Evolutionary conservation across 2,329 filamentous ascomycete species (phyloP), one percentile per base, ranked within the genome.

Genomic region (Stagonosporopsis tanaceti): DNA sequence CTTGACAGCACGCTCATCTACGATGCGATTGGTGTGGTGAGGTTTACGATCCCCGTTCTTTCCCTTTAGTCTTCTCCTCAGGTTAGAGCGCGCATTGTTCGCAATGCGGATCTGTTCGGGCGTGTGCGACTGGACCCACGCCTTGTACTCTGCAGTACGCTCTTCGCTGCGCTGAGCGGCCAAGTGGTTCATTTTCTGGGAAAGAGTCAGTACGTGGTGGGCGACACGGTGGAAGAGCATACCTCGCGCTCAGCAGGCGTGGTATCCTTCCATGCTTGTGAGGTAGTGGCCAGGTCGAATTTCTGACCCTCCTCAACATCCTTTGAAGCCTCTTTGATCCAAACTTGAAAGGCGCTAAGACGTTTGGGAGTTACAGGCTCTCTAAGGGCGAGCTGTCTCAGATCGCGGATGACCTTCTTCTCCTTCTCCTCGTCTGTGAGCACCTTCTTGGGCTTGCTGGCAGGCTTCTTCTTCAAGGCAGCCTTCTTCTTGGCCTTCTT

Each of bases 21-120:
- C 59, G 50, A 89, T 79, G 52, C 57, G 60, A 5, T 2, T 6
- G 14, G 62, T 64, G 45, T 68, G 15, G 5, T 42, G 14, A 12
- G 57, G 47, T 7, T 4, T 4, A 2, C n/a, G n/a, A 27, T 27
- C 44, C 40, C 64, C 66, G 7, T 25, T 24, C 3, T 47, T 59
- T 12, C 47, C 20, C 28, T 40, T 60, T 5, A 59, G 46, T 39
- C 60, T 68, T n/a, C 57, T 67, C 11, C 70, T 69, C 17, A 83
- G 64, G 4, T 40, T 11, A 1, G 37, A 57, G 35, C 88, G 84
- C 11, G 88, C 88, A 11, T 62, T 67, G 70, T 90, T 90, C 54
- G 88, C 87, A 3, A 78, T 57, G 42, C 77, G 77, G 64, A 90
- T 89, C 67, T 88, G 71, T 5, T 84, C 76, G 9, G 85, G 81